Base-by-base conservation (phyloP, 2,329 filamentous ascomycete species). In the Stagonosporopsis tanaceti region DNA sequence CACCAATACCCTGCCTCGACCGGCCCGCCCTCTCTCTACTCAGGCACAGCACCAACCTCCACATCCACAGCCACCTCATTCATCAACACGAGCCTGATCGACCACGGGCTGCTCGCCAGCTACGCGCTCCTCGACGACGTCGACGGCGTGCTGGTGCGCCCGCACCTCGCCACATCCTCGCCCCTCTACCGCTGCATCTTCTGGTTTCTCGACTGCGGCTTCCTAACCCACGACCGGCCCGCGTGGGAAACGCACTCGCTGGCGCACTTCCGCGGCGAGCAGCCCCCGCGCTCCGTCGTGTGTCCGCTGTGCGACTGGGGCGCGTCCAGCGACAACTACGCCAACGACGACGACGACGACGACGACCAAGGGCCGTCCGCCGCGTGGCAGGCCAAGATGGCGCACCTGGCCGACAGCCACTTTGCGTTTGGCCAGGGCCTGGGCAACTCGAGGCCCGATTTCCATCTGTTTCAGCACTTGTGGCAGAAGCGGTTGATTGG, bases 281-380 rank as follows among this genome's bases (percentile, higher is more conserved):
- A 69, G 25, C 74, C 73, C 1, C 74, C 74, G 1, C 62, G 59
- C 42, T 62, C 57, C 1, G 71, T 71, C 5, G 57, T 60, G 8
- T 76, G 74, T 50, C 72, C 73, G 24, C 57, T 76, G 6, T 76
- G 74, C 60, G 66, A 68, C 6, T 76, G 68, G 63, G 50, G 38
- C 2, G 52, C 34, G 14, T 59, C 59, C 7, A 48, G 28, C 20
- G 55, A n/a, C n/a, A n/a, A n/a, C n/a, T n/a, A n/a, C n/a, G n/a
- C n/a, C n/a, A n/a, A n/a, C n/a, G n/a, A n/a, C n/a, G n/a, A n/a
- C n/a, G n/a, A 63, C 0, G 42, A 64, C 25, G 70, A 68, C 25
- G 25, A 6, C 25, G 25, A 8, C 25, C 25, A 20, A 3, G 20
- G 20, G 3, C 20, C 20, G 2, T 15, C 3, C 1, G 15, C 3